Percentiles rank a stretch among this genome's conserved stretches.
Conservation (phyloP, 192 early-diverging fungal species). For the Oehlia diaphana region DNA sequence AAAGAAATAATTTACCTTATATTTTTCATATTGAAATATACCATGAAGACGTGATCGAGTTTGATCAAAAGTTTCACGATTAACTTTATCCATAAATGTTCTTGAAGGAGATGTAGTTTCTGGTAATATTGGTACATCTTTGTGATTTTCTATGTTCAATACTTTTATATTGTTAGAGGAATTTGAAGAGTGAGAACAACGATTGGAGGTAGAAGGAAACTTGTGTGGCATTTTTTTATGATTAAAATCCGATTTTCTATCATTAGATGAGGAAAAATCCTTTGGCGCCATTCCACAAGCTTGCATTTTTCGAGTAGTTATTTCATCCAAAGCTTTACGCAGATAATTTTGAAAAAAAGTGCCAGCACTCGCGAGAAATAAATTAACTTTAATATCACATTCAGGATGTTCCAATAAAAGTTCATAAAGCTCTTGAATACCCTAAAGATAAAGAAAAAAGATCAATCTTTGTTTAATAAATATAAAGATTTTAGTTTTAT, state of each 20-base stretch:
- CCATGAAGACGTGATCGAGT: conserved; percentile 20
- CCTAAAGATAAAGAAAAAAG: conserved; percentile 37
- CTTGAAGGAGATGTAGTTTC: not conserved
- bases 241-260: not conserved
- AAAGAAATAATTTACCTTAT: conserved; percentile 14
- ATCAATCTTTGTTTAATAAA: not conserved
- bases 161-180: not conserved
- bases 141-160: not conserved
- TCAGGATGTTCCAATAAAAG: conserved; percentile 73
- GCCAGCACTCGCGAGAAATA: conserved; percentile 61
- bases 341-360: conserved; percentile 77
- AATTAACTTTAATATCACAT: conserved; percentile 60
- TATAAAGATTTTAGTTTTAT: not conserved
- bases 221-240: not conserved
- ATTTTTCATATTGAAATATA: conserved; percentile 31
- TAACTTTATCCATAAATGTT: conserved; percentile 10
- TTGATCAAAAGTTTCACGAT: conserved; percentile 27
- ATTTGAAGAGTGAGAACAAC: not conserved
- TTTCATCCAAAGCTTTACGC: conserved; percentile 56
- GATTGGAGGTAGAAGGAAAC: not conserved
- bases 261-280: not conserved
- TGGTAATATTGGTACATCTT: not conserved
- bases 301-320: conserved; percentile 23
- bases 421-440: conserved; percentile 71
- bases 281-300: conserved; percentile 14